These are phyloP conservation scores for Venturia oleaginea DNA, from an alignment of 2,329 filamentous ascomycete genomes.

Conservation along the genomic window DNA sequence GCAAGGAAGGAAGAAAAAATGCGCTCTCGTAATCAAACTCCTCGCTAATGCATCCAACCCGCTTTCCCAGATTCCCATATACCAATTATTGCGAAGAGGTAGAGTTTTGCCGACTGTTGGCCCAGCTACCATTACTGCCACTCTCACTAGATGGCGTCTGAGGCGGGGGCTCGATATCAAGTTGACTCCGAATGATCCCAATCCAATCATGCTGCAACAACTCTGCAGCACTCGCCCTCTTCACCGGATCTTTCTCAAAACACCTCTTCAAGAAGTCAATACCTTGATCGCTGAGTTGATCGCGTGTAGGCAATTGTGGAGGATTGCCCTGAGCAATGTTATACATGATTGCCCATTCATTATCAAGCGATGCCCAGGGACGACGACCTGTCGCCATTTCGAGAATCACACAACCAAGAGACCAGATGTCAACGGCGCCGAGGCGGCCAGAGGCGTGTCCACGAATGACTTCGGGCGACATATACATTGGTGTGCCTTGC, in stretches of 20 bases:
- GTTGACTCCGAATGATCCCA: constrained; percentile 36
- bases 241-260: constrained; percentile 74
- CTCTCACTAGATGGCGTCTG: constrained; percentile 25
- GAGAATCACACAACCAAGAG: constrained; percentile 87
- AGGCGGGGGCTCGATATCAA: constrained; percentile 40
- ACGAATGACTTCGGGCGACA: constrained; percentile 98
- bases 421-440: constrained; percentile 92
- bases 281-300: constrained; percentile 76
- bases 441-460: constrained; percentile 67
- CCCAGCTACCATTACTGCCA: constrained; percentile 3
- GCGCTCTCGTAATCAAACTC: background rate
- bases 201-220: constrained; percentile 92
- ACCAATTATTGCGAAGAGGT: background rate
- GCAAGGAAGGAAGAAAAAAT: background rate
- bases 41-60: constrained; percentile 1
- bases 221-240: constrained; percentile 74
- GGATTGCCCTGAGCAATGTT: constrained; percentile 97
- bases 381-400: constrained; percentile 95
- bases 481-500: constrained; percentile 95
- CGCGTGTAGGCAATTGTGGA: constrained; percentile 68
- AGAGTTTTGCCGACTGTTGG: constrained; percentile 9
- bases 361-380: constrained; percentile 92
- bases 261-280: constrained; percentile 83
- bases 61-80: background rate
- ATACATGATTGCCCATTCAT: constrained; percentile 99